Conservation (phyloP, 495 filamentous ascomycete genomes). For the Penicillium antarcticum region DNA sequence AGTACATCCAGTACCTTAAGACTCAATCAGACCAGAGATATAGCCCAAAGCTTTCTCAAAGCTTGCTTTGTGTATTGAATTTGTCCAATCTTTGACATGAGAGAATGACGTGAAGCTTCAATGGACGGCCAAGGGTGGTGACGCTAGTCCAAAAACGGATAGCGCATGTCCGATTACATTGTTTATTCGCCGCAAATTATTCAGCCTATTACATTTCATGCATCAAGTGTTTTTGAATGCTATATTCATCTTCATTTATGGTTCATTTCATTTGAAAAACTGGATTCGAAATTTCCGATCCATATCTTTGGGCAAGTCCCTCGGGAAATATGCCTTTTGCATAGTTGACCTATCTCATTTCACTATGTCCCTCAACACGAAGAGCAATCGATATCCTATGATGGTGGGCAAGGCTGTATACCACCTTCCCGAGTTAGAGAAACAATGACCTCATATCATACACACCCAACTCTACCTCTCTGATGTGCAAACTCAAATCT, state of each 20-base stretch:
- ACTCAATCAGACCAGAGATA: neutral
- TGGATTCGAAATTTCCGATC: too few relatives aligned
- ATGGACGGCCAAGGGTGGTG: conserved; percentile 1
- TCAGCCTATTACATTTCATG: too few relatives aligned
- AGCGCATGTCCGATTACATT: neutral
- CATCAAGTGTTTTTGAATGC: too few relatives aligned
- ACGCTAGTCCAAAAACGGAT: neutral
- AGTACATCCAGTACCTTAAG: too few relatives aligned
- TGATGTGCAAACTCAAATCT: neutral
- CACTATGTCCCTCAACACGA: neutral
- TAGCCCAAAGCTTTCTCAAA: too few relatives aligned
- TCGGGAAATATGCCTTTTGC: too few relatives aligned
- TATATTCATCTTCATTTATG: too few relatives aligned
- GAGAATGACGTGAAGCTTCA: conserved; percentile 4
- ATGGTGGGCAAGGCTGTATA: neutral
- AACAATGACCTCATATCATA: neutral
- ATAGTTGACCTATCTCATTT: too few relatives aligned
- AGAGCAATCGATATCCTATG: neutral
- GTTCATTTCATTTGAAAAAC: too few relatives aligned
- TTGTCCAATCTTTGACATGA: neutral
- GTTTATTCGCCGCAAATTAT: too few relatives aligned
- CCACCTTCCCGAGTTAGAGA: neutral
- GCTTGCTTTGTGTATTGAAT: neutral
- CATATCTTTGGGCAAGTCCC: too few relatives aligned
- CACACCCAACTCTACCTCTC: neutral